Conservation (phyloP, 257 asterid genomes). For the Petunia axillaris region DNA sequence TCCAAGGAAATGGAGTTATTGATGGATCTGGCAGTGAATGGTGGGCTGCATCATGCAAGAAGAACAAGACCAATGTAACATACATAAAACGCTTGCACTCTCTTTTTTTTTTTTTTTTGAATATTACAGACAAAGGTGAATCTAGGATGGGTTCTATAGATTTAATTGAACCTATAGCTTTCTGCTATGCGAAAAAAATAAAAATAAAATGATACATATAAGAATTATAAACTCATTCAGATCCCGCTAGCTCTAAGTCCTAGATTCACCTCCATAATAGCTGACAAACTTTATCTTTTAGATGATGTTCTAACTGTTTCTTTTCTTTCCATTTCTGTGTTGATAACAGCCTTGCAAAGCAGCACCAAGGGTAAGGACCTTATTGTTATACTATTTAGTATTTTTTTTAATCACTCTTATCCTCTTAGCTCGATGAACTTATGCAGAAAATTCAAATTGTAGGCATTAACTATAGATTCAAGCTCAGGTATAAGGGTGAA, state of each 20-base stretch:
- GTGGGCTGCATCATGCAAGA: conserved; percentile 99
- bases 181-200: background rate
- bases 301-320: conserved; percentile 10
- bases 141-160: background rate
- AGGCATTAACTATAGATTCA: conserved; percentile 85
- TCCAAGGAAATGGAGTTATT: conserved; percentile 87
- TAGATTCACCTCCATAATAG: background rate
- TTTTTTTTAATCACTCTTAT: conserved; percentile 1
- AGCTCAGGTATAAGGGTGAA: conserved; percentile 79
- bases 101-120: background rate
- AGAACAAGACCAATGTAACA: conserved; percentile 72
- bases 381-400: conserved; percentile 16
- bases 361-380: conserved; percentile 83
- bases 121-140: background rate
- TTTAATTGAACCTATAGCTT: background rate
- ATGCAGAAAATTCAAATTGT: conserved; percentile 29
- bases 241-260: background rate
- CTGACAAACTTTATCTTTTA: background rate
- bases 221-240: background rate
- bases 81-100: background rate
- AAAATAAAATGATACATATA: conserved; percentile 2
- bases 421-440: conserved; percentile 7
- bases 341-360: conserved; percentile 76
- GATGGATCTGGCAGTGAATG: conserved; percentile 97
- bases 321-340: conserved; percentile 10